phyloP scores from a whole-genome alignment of 768 basidiomycete species.

The Suillus ampliporus region DNA sequence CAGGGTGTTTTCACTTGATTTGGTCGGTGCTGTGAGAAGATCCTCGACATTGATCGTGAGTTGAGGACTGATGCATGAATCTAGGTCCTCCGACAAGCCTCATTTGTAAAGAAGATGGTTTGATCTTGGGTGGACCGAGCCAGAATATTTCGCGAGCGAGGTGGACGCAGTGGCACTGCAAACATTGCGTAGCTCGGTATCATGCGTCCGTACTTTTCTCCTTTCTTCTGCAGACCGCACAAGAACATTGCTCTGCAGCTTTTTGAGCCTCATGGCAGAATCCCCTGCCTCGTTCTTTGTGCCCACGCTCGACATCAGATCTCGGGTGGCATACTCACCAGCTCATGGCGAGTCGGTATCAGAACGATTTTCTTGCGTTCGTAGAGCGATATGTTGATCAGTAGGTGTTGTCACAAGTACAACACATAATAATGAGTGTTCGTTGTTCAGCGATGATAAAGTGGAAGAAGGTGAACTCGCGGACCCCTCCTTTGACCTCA shows the following conservation, averaged over 20 bases:
- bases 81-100: slow-evolving; percentile 59
- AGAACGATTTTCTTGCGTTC: slow-evolving; percentile 41
- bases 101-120: slow-evolving; percentile 61
- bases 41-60: background rate
- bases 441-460: slow-evolving; percentile 51
- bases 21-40: slow-evolving; percentile 55
- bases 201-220: slow-evolving; percentile 48
- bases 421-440: background rate
- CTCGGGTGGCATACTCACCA: slow-evolving; percentile 78
- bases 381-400: slow-evolving; percentile 58
- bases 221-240: no score
- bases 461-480: slow-evolving; percentile 52
- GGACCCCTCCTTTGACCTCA: slow-evolving; percentile 54
- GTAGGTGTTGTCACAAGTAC: slow-evolving; percentile 37
- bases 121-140: slow-evolving; percentile 54
- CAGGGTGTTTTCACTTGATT: slow-evolving; percentile 57
- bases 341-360: slow-evolving; percentile 50
- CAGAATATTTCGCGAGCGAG: slow-evolving; percentile 41
- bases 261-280: slow-evolving; percentile 60
- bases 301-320: slow-evolving; percentile 72
- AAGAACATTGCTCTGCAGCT: slow-evolving; percentile 31
- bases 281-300: slow-evolving; percentile 51
- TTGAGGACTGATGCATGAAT: background rate
- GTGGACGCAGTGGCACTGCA: slow-evolving; percentile 50
- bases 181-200: slow-evolving; percentile 60